Percentiles rank a stretch among this genome's conserved stretches.
Conservation (phyloP, 768 basidiomycete species). For the Cyclocybe cylindracea region DNA sequence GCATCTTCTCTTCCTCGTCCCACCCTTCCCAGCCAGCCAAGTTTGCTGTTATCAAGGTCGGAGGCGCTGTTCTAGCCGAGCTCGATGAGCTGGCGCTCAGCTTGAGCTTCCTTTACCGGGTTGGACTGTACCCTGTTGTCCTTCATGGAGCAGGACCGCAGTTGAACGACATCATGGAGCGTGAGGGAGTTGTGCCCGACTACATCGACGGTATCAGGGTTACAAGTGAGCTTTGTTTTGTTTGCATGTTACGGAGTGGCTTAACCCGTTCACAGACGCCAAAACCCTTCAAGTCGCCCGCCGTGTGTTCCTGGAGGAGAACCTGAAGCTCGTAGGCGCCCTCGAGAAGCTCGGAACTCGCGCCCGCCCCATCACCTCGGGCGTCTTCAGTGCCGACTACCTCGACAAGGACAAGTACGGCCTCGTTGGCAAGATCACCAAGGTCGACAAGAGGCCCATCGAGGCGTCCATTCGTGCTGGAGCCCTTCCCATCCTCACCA, state of each 20-base stretch:
- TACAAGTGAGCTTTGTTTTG: slow-evolving; percentile 62
- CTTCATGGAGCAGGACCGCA: slow-evolving; percentile 97
- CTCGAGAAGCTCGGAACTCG: slow-evolving; percentile 95
- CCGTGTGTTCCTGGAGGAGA: slow-evolving; percentile 96
- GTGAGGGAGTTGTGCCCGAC: slow-evolving; percentile 91
- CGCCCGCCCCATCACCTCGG: slow-evolving; percentile 96
- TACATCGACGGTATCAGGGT: slow-evolving; percentile 98
- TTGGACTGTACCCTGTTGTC: slow-evolving; percentile 97
- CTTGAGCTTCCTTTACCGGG: slow-evolving; percentile 93
- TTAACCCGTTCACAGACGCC: slow-evolving; percentile 55
- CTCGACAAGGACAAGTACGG: slow-evolving; percentile 95
- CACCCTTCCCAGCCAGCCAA: slow-evolving; percentile 89
- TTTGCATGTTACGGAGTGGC: not conserved
- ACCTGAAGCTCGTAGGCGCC: slow-evolving; percentile 90
- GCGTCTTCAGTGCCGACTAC: slow-evolving; percentile 96
- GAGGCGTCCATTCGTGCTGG: slow-evolving; percentile 97
- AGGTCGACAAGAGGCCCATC: slow-evolving; percentile 93
- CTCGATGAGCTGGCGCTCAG: slow-evolving; percentile 93
- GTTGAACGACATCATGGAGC: slow-evolving; percentile 90
- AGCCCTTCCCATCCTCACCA: slow-evolving; percentile 93
- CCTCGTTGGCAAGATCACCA: slow-evolving; percentile 93
- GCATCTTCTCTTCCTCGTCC: slow-evolving; percentile 95
- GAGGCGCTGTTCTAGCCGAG: slow-evolving; percentile 92
- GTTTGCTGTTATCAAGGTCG: slow-evolving; percentile 98
- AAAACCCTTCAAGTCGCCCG: slow-evolving; percentile 95